Evolutionary conservation across 257 asterid genomes (phyloP).

Genomic region (Knoxia roxburghii): DNA sequence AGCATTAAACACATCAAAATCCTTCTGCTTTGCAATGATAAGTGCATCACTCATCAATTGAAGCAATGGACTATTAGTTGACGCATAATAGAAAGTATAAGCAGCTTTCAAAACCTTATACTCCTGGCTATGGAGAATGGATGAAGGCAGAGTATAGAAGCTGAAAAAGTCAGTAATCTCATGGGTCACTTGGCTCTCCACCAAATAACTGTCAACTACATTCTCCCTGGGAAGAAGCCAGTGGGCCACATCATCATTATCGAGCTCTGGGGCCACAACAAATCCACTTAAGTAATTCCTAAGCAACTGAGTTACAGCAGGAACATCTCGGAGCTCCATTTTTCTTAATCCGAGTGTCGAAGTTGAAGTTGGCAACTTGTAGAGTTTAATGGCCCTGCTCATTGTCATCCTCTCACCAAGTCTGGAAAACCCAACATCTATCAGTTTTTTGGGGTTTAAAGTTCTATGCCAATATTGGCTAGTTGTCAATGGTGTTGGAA

Average conservation of each 20-base stretch:
- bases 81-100: conserved; percentile 62
- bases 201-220: conserved; percentile 76
- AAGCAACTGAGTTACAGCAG: conserved; percentile 69
- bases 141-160: conserved; percentile 77
- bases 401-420: conserved; percentile 89
- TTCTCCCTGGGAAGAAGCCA: conserved; percentile 74
- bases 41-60: conserved; percentile 88
- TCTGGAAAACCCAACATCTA: conserved; percentile 86
- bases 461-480: conserved; percentile 92
- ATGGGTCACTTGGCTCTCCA: conserved; percentile 68
- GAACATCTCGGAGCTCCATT: conserved; percentile 81
- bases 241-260: conserved; percentile 72
- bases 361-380: conserved; percentile 64
- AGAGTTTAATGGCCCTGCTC: conserved; percentile 76
- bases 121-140: conserved; percentile 70
- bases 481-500: conserved; percentile 73
- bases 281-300: conserved; percentile 62
- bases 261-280: conserved; percentile 70
- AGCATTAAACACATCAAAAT: conserved; percentile 80
- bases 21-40: conserved; percentile 69
- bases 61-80: conserved; percentile 64
- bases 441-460: conserved; percentile 76
- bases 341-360: conserved; percentile 66
- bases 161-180: conserved; percentile 82
- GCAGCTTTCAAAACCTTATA: conserved; percentile 70